Base-by-base conservation (phyloP, 352 stramenopile genomes). In the Globisporangium spiculum region DNA sequence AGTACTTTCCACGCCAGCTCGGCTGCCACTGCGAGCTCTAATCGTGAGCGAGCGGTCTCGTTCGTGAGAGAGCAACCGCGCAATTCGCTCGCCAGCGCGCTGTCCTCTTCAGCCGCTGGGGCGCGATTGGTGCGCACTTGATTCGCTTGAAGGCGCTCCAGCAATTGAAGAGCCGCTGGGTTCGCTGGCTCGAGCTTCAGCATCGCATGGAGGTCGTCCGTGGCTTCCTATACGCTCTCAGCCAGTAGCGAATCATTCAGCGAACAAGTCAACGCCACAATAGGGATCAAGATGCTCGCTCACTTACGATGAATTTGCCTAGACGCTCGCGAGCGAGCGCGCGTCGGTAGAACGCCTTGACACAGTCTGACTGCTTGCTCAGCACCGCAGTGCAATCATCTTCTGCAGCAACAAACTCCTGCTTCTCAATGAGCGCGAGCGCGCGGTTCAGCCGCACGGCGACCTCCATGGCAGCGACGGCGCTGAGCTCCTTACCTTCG, bases 301-400 rank as follows among this genome's bases (percentile, higher is more conserved):
- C 18, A 36, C 34, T 20, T 69, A 90, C 80, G 77, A 77, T 76
- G 16, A 76, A 67, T 26, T 96, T 80, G 16, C 81, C 83, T 48
- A 98, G 64, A 30, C 80, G 84, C 36, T 94, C 80, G 60, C 83
- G 74, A 7, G 88, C 90, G 18, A 95, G 56, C 0, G 91, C 91
- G 34, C 92, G 79, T 8, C 96, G 78, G 67, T 97, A 98, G 6
- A 93, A 76, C 0, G 92, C 94, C 75, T 98, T 98, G 36, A 98
- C 79, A 69, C 93, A 92, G 4, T 56, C 66, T 0, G 69, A n/a
- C 18, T 98, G 83, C 30, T 84, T 76, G 7, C 58, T 20, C 6
- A 98, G 70, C 16, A 86, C 91, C 3, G 71, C 68, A 4, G 74
- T 78, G 22, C 94, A 97, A 22, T 98, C 89, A 36, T 89, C 65